Base-by-base conservation (phyloP, 805 yeast genomes). In the Candida fluviatilis region DNA sequence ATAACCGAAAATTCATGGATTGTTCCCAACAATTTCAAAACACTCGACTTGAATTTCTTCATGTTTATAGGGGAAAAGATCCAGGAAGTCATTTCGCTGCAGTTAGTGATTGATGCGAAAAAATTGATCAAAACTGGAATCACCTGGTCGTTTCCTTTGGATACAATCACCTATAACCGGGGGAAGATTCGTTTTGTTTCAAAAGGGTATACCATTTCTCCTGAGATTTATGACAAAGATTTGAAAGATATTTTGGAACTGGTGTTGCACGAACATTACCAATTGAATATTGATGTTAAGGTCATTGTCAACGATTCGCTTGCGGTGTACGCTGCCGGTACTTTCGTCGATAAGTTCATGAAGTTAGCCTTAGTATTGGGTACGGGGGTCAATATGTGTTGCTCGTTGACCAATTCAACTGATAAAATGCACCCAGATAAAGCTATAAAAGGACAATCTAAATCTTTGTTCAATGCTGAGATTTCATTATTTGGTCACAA, bases 361-460 rank as follows among this genome's bases (percentile, higher is more conserved):
- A 51, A 60, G 39, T 48, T 81, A 32, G 83, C 84, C 0, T 46
- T 82, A 46, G 84, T 82, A 3, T 55, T 82, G 36, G 89, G 90
- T 1, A 82, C 90, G 2, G 90, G 90, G 1, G 56, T 77, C 37
- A 82, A 82, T 48, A 55, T 76, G 25, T 76, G 78, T 58, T 63
- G 76, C 60, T 48, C 62, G 18, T 54, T 60, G 23, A 47, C 47
- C 5, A 44, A 54, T 7, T 35, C 43, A 1, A 28, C 48, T 6
- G 53, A 53, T 33, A 39, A 47, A 19, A 35, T 55, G 18, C 51
- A 50, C 14, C 13, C 29, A 5, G 35, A 40, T 18, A 50, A 52
- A 27, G 39, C 37, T 4, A 38, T 52, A 12, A 26, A 34, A 16
- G 41, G 40, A 18, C 31, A 38, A n/a, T 43, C 47, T 2, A 43